phyloP scores from a whole-genome alignment of 306 rosid genomes.

The Gillenia trifoliata region DNA sequence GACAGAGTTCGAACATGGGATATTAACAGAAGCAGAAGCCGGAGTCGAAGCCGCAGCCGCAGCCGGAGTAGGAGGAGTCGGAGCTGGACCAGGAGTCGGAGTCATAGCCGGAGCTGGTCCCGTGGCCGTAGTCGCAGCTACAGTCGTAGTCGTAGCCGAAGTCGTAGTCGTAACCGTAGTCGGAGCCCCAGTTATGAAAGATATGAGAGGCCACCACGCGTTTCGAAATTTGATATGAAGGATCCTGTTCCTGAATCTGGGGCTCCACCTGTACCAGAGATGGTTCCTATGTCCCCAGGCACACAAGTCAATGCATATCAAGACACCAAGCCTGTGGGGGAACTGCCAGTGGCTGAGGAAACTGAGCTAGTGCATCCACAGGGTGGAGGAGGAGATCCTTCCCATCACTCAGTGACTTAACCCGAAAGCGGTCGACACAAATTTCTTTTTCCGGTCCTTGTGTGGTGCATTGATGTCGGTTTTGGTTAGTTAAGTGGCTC shows the following conservation, averaged over 20 bases:
- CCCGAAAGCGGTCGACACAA: neutral
- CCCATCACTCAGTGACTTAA: slow-evolving; percentile 28
- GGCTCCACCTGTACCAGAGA: slow-evolving; percentile 35
- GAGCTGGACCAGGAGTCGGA: slow-evolving; percentile 62
- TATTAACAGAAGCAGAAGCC: slow-evolving; percentile 35
- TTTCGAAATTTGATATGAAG: slow-evolving; percentile 26
- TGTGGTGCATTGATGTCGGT: neutral
- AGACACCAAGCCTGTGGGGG: slow-evolving; percentile 29
- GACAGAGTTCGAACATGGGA: slow-evolving; percentile 96
- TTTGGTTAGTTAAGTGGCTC: neutral
- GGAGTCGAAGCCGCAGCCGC: slow-evolving; percentile 36
- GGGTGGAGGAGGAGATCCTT: slow-evolving; percentile 25
- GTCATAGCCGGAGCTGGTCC: slow-evolving; percentile 39
- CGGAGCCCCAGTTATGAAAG: slow-evolving; percentile 42
- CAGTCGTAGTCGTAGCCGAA: slow-evolving; percentile 43
- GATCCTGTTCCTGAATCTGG: slow-evolving; percentile 29
- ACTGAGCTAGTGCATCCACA: slow-evolving; percentile 23
- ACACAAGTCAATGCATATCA: slow-evolving; percentile 26
- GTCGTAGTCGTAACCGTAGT: slow-evolving; percentile 36
- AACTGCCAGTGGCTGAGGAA: slow-evolving; percentile 24
- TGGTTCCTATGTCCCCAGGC: slow-evolving; percentile 29
- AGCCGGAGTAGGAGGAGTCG: slow-evolving; percentile 46
- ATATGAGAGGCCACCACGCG: slow-evolving; percentile 36
- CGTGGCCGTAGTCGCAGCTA: slow-evolving; percentile 35
- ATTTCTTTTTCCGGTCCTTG: neutral